Evolutionary conservation across 1,284 basidiomycete genomes (phyloP), one percentile per base, ranked within the genome.

Genomic region (Melampsora americana): DNA sequence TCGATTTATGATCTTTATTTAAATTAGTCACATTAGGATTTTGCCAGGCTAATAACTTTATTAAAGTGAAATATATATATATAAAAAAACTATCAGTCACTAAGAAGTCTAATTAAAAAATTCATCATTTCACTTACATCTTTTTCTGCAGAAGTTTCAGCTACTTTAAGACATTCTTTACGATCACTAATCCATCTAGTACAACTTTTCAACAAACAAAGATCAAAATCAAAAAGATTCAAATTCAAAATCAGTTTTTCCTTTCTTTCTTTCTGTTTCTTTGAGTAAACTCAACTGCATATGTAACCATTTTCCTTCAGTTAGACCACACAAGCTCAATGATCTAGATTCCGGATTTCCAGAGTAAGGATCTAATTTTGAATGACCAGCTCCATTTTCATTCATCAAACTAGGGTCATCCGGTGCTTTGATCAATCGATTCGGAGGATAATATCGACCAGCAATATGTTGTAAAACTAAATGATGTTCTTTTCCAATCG

Each of bases 361-460:
- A 18, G 30, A 26, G n/a, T 26, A 5, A 16, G 71, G 62, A 56
- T 56, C 53, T 11, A 42, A 5, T 42, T 12, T 42, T 6, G n/a
- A 42, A 66, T 9, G 2, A 7, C n/a, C 42, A n/a, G 26, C 32
- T 12, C 14, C 26, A 53, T 74, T 50, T 16, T 1, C 30, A 14
- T 53, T 39, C 1, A 32, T 35, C 5, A 39, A 16, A 20, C 64
- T 11, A 18, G 50, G 30, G 7, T 56, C 53, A 56, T 56, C 16
- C 6, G n/a, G n/a, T 5, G 44, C 20, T 44, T 23, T 23, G 3
- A 28, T 42, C 4, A 66, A 30, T 11, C 18, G 48, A 39, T 59
- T 30, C n/a, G 71, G 44, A 28, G 71, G 71, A 60, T 74, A 74
- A 62, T 74, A 74, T 60, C 71, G 56, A 12, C 71, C 71, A 66